Conservation (phyloP, 192 early-diverging fungal genomes). For the Rhizophagus prolifer region DNA sequence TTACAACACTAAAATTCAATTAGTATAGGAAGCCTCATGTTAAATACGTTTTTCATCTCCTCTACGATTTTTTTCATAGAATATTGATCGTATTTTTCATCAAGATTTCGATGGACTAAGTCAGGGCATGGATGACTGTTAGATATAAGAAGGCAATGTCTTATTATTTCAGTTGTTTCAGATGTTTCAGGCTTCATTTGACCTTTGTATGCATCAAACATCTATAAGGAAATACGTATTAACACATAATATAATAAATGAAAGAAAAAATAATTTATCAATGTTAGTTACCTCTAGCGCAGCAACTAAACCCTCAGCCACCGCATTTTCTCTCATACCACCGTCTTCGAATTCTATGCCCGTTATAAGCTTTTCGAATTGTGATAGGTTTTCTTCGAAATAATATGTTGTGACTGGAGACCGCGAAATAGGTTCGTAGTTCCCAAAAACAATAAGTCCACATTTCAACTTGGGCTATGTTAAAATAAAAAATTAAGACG, state of each 20-base stretch:
- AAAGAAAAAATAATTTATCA: background rate
- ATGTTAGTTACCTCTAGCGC: constrained; percentile 49
- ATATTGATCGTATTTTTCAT: constrained; percentile 47
- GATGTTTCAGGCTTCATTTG: background rate
- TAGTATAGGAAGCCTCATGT: background rate
- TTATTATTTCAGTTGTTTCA: constrained; percentile 35
- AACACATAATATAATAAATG: background rate
- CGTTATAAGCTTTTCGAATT: constrained; percentile 41
- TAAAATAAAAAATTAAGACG: constrained; percentile 1
- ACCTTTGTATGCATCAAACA: constrained; percentile 45
- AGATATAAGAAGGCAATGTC: constrained; percentile 52
- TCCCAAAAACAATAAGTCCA: constrained; percentile 49
- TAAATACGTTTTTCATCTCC: constrained; percentile 48
- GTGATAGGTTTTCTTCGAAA: constrained; percentile 38
- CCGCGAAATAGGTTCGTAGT: constrained; percentile 40
- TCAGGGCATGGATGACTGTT: constrained; percentile 43
- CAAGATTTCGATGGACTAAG: constrained; percentile 39
- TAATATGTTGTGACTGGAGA: constrained; percentile 42
- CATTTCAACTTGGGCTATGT: constrained; percentile 48
- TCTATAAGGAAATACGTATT: constrained; percentile 22
- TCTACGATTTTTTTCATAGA: constrained; percentile 41
- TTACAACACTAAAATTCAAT: background rate
- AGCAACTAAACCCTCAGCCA: constrained; percentile 55
- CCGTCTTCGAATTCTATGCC: constrained; percentile 44
- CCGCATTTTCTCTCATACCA: constrained; percentile 49